A percentile compares a stretch with the other conserved stretches of the same genome.
Evolutionary conservation across 169 alveolate genomes (phyloP).

Genomic region (Eimeria falciformis): DNA sequence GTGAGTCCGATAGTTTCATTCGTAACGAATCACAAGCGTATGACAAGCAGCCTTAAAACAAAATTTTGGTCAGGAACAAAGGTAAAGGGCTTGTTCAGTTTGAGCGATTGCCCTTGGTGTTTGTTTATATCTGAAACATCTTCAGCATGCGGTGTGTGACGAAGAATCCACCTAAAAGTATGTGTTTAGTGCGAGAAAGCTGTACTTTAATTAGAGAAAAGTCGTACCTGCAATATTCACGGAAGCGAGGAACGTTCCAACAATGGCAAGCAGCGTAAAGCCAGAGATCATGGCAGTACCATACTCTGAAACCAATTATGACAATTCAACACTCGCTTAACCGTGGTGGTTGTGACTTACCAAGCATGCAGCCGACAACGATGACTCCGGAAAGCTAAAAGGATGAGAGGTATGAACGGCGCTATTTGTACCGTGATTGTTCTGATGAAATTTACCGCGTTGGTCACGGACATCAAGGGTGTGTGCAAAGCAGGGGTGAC

Average conservation of each 20-base stretch:
- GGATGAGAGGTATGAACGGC: background rate
- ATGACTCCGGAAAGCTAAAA: conserved; percentile 88
- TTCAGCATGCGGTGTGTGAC: conserved; percentile 95
- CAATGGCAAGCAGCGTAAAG: conserved; percentile 46
- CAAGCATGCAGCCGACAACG: conserved; percentile 90
- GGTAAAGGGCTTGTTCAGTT: conserved; percentile 19
- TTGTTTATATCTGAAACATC: conserved; percentile 87
- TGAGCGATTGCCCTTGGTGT: conserved; percentile 2
- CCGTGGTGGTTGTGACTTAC: background rate
- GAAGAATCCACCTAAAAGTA: conserved; percentile 92
- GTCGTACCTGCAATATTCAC: conserved; percentile 80
- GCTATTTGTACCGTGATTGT: no score
- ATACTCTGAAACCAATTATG: conserved; percentile 59
- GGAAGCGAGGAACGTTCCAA: conserved; percentile 77
- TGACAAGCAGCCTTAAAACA: background rate
- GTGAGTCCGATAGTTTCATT: no score
- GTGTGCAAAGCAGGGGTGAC: conserved; percentile 94
- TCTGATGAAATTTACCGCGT: conserved; percentile 84
- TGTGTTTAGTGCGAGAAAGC: background rate
- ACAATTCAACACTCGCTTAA: background rate
- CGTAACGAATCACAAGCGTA: no score
- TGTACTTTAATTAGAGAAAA: no score
- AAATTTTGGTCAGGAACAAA: background rate
- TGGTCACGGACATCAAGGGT: conserved; percentile 94
- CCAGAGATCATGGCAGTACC: conserved; percentile 67